Evolutionary conservation across 768 basidiomycete species (phyloP), one percentile per base, ranked within the genome.

Genomic region (Fomitopsis pulvina): DNA sequence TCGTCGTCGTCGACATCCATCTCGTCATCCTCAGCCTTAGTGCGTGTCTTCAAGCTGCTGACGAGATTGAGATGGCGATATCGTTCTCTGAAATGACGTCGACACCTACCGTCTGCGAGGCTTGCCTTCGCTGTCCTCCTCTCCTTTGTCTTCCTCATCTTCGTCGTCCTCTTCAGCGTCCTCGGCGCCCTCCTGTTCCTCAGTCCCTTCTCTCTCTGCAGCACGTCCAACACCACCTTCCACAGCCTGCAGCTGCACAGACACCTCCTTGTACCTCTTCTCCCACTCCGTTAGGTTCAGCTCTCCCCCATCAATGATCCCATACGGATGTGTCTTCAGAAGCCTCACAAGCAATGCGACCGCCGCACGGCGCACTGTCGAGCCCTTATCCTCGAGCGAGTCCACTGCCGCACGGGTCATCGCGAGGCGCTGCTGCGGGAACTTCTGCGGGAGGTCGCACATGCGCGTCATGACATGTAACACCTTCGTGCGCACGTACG

Each of bases 401-500:
- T 73, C 78, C 27, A 89, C 81, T 0, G 92, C 87, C n/a, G 81
- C 79, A 43, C 76, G 72, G 4, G 92, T 85, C 28, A 93, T 80
- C 18, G 73, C 70, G 27, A 91, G 72, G 0, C 94, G 79, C 53
- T 93, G 86, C 64, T 91, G 88, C 0, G 92, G 92, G 67, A 92
- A 93, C 60, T 90, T 92, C 63, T 74, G 72, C 1, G 72, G 77
- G 24, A 86, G 77, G 45, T 95, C 80, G 63, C 87, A 87, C 3
- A 96, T 73, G 60, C 82, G 83, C 38, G 79, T 73, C 43, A 96
- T 69, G 1, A 88, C 89, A 7, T 75, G 65, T 40, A 97, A 76
- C 22, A 94, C 90, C 64, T 93, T 97, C 46, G 81, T 79, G 45
- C 96, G 85, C 27, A 99, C 95, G 65, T 93, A 98, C 43, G 86